phyloP scores from a whole-genome alignment of 805 yeast species.

The Candida succiphila region DNA sequence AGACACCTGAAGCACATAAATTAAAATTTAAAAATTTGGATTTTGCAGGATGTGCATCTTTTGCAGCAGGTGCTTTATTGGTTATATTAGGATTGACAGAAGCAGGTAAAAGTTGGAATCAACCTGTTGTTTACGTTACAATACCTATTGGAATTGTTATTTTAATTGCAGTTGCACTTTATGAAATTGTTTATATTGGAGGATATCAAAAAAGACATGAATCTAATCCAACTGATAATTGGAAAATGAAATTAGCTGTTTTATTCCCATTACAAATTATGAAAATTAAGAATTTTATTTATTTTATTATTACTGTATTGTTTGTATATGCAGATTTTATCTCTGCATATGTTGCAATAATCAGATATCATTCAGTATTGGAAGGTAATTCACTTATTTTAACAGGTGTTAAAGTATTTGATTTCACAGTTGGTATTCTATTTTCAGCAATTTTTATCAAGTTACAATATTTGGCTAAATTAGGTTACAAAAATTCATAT shows the following conservation, averaged over 20 bases:
- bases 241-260: constrained; percentile 9
- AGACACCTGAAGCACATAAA: constrained; percentile 11
- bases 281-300: constrained; percentile 11
- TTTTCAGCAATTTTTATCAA: constrained; percentile 16
- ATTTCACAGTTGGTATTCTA: constrained; percentile 21
- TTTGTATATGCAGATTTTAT: constrained; percentile 4
- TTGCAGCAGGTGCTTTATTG: constrained; percentile 27
- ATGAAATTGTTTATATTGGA: constrained; percentile 19
- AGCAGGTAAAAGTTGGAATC: constrained; percentile 33
- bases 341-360: constrained; percentile 2
- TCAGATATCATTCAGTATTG: constrained; percentile 17
- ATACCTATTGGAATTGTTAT: constrained; percentile 28
- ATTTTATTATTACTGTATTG: constrained; percentile 5
- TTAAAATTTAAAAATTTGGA: constrained; percentile 23
- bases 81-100: constrained; percentile 34
- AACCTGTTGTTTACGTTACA: constrained; percentile 27
- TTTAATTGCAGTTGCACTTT: constrained; percentile 16
- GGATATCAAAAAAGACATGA: constrained; percentile 5
- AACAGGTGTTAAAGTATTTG: constrained; percentile 26
- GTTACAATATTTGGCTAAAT: constrained; percentile 3
- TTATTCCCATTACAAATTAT: constrained; percentile 13
- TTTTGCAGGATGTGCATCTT: constrained; percentile 17
- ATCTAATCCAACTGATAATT: constrained; percentile 2
- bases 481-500: constrained; percentile 12
- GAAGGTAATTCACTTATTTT: constrained; percentile 21